Conservation (phyloP, 2,329 filamentous ascomycete genomes). For the Eurotiales sp. region DNA sequence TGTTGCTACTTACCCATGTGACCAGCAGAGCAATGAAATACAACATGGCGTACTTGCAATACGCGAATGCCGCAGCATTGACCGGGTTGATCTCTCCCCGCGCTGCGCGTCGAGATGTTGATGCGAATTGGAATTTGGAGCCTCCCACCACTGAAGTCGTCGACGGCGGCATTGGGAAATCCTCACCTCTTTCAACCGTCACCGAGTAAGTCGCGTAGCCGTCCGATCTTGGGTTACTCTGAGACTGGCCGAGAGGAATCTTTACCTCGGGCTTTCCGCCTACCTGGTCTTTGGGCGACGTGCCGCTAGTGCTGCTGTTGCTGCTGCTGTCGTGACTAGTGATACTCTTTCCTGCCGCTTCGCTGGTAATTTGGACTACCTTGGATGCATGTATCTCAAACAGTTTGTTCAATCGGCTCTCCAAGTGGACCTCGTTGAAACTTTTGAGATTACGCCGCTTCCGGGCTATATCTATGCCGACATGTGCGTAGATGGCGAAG, state of each 20-base stretch:
- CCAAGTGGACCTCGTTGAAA: slow-evolving; percentile 48
- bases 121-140: background rate
- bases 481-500: slow-evolving; percentile 37
- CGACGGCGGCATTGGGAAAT: slow-evolving; percentile 10
- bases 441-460: slow-evolving; percentile 61
- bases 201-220: slow-evolving; percentile 25
- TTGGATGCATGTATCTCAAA: slow-evolving; percentile 44
- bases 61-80: slow-evolving; percentile 36
- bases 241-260: background rate
- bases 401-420: slow-evolving; percentile 39
- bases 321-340: background rate
- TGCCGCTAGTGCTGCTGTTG: background rate
- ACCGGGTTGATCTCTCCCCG: slow-evolving; percentile 16
- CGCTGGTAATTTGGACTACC: slow-evolving; percentile 61
- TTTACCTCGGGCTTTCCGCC: background rate
- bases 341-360: slow-evolving; percentile 32
- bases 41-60: slow-evolving; percentile 38
- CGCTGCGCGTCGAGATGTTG: slow-evolving; percentile 1
- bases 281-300: background rate
- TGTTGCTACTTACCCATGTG: slow-evolving; percentile 33
- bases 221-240: background rate
- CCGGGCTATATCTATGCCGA: slow-evolving; percentile 39
- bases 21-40: slow-evolving; percentile 41
- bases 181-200: slow-evolving; percentile 26
- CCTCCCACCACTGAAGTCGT: background rate